Percentiles rank a stretch among this genome's conserved stretches.
These are phyloP conservation scores for Debaryomyces psychrophilus DNA, from an alignment of 1,139 yeast species.

Conservation along the genomic window DNA sequence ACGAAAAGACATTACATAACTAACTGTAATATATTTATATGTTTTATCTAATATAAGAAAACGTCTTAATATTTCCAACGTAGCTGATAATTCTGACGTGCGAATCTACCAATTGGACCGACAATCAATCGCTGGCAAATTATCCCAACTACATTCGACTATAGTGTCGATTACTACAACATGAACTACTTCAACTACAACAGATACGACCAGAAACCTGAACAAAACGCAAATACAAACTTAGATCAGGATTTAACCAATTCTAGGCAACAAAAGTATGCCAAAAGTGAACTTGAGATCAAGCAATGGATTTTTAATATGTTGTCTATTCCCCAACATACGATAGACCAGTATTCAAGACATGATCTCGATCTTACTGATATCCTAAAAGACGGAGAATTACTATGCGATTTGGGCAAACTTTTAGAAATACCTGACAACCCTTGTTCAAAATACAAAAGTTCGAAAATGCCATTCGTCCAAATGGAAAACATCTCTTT, in stretches of 20 bases:
- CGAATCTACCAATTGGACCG: neutral
- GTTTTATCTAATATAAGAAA: neutral
- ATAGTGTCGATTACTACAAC: neutral
- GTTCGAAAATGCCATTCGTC: slow-evolving; percentile 78
- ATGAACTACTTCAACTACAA: slow-evolving; percentile 4
- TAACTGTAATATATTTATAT: slow-evolving; percentile 30
- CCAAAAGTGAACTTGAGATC: slow-evolving; percentile 48
- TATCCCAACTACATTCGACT: neutral
- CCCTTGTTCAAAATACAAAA: slow-evolving; percentile 53
- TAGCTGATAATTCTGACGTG: neutral
- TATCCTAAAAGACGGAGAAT: slow-evolving; percentile 64
- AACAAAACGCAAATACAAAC: slow-evolving; percentile 45
- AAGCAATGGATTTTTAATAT: slow-evolving; percentile 51
- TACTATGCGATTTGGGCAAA: slow-evolving; percentile 56
- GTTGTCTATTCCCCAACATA: slow-evolving; percentile 25
- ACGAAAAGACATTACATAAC: slow-evolving; percentile 95
- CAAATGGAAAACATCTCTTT: slow-evolving; percentile 87
- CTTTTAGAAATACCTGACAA: slow-evolving; percentile 39
- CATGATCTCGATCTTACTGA: slow-evolving; percentile 44
- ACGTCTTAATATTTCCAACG: neutral
- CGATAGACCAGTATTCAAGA: slow-evolving; percentile 18
- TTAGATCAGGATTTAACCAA: slow-evolving; percentile 58
- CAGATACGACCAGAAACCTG: slow-evolving; percentile 1
- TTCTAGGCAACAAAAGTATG: slow-evolving; percentile 53
- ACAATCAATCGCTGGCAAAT: neutral